Percentiles rank a stretch among this genome's conserved stretches.
These are phyloP conservation scores for Pestalotiopsis sp. DNA, from an alignment of 2,329 filamentous ascomycete species.

Conservation along the genomic window DNA sequence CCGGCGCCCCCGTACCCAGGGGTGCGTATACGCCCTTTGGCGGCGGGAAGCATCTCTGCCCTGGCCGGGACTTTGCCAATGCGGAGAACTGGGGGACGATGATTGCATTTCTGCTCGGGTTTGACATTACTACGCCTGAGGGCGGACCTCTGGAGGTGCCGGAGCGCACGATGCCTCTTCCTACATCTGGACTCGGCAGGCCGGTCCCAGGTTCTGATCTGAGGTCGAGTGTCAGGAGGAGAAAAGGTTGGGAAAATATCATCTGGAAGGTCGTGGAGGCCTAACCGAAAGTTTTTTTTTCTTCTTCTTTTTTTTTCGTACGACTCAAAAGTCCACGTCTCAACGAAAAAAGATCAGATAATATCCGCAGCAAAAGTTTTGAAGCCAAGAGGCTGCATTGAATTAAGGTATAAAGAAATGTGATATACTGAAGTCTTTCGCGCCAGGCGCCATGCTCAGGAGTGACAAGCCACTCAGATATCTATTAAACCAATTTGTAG, in stretches of 20 bases:
- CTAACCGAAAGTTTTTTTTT: background rate
- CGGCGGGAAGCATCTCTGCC: slow-evolving; percentile 35
- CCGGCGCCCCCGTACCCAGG: slow-evolving; percentile 16
- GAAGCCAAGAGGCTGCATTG: background rate
- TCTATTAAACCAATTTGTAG: background rate
- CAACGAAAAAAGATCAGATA: background rate
- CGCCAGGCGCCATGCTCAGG: background rate
- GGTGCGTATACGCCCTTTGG: slow-evolving; percentile 33
- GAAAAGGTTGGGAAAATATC: slow-evolving; percentile 28
- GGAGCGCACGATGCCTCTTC: slow-evolving; percentile 17
- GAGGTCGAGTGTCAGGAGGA: slow-evolving; percentile 17
- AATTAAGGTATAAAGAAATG: background rate
- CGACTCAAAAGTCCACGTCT: background rate
- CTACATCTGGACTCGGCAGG: slow-evolving; percentile 18
- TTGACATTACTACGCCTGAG: slow-evolving; percentile 23
- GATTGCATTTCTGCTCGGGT: slow-evolving; percentile 24
- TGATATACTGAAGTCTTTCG: background rate
- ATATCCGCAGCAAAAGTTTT: background rate
- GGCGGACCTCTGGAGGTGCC: background rate
- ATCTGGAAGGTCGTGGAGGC: slow-evolving; percentile 22
- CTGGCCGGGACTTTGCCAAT: slow-evolving; percentile 34
- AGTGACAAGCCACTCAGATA: background rate
- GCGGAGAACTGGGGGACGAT: slow-evolving; percentile 31
- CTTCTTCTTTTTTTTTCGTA: background rate
- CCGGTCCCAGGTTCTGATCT: slow-evolving; percentile 16